These are phyloP conservation scores for Zygotorulaspora danielsina DNA, from an alignment of 805 yeast genomes.

Conservation along the genomic window DNA sequence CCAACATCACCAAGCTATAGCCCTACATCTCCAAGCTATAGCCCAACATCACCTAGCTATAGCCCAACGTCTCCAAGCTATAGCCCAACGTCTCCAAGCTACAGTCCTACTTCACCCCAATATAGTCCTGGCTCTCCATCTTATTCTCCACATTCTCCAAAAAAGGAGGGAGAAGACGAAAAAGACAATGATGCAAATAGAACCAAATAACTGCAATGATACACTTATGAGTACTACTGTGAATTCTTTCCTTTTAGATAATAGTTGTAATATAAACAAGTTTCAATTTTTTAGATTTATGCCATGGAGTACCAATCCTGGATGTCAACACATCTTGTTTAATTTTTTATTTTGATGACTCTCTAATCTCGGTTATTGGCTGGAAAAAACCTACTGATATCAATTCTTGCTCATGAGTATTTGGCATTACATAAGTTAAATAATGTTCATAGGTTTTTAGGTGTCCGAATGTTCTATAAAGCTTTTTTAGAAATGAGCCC, in stretches of 20 bases:
- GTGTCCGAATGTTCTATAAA: too few species aligned
- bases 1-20: conserved; percentile 51
- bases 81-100: conserved; percentile 43
- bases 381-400: background rate
- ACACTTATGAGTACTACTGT: conserved; percentile 4
- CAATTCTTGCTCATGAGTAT: too few species aligned
- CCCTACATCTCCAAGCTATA: conserved; percentile 60
- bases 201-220: conserved; percentile 4
- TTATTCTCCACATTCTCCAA: conserved; percentile 43
- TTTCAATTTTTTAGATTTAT: background rate
- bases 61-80: conserved; percentile 44
- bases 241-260: conserved; percentile 4
- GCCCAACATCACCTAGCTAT: conserved; percentile 58
- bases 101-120: conserved; percentile 37
- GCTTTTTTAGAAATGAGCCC: conserved; percentile 72
- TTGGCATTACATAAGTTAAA: too few species aligned
- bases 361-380: too few species aligned
- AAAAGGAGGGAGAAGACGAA: conserved; percentile 1
- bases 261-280: conserved; percentile 12
- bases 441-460: too few species aligned
- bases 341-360: background rate
- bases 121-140: conserved; percentile 74
- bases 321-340: background rate
- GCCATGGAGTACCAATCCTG: background rate
- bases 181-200: conserved; percentile 15